Percentiles rank a stretch among this genome's conserved stretches.
Evolutionary conservation across 2,329 filamentous ascomycete genomes (phyloP).

Genomic region (Davidsoniella eucalypti): DNA sequence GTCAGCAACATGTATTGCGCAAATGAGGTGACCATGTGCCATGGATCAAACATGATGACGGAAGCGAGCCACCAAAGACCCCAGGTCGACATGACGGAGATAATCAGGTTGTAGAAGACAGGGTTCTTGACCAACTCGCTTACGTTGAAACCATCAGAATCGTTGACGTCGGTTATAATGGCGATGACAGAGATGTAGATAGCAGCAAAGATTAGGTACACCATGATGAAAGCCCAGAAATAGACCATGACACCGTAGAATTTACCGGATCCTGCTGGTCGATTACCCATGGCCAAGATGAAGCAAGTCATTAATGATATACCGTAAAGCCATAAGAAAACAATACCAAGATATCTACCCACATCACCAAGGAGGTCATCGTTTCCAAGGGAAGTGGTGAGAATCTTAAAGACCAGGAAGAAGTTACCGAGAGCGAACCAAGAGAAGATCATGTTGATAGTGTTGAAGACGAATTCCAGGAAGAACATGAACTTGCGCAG

Average conservation of each 20-base stretch:
- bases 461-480: conserved; percentile 87
- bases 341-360: conserved; percentile 66
- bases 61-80: conserved; percentile 84
- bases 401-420: conserved; percentile 95
- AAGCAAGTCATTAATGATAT: conserved; percentile 88
- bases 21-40: conserved; percentile 99
- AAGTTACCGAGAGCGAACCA: conserved; percentile 99
- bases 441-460: conserved; percentile 91
- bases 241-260: conserved; percentile 96
- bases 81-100: conserved; percentile 84
- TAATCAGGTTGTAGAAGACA: conserved; percentile 83
- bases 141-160: conserved; percentile 49
- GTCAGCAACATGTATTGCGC: conserved; percentile 85
- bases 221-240: conserved; percentile 94
- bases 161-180: conserved; percentile 52
- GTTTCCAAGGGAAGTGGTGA: conserved; percentile 70
- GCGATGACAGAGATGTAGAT: conserved; percentile 85
- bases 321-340: conserved; percentile 94
- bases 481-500: conserved; percentile 79
- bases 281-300: conserved; percentile 83
- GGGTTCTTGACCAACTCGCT: conserved; percentile 66
- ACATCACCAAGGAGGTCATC: conserved; percentile 53
- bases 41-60: conserved; percentile 90
- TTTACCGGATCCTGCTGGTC: conserved; percentile 81
- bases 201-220: conserved; percentile 88